Evolutionary conservation across 2,329 filamentous ascomycete species (phyloP), one percentile per base, ranked within the genome.

Genomic region (Fusarium nodosum): DNA sequence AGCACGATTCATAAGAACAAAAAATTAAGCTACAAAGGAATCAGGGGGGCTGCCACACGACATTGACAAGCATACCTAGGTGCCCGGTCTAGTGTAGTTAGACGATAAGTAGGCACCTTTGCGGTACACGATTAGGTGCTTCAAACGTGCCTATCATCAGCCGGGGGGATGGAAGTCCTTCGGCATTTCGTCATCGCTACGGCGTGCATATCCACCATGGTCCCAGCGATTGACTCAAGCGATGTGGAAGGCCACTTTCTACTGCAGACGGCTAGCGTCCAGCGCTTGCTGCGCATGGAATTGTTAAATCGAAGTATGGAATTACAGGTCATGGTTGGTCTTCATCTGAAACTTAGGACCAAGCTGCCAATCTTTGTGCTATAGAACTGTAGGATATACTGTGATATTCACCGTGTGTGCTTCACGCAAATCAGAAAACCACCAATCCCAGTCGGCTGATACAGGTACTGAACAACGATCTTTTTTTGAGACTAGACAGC

Each of bases 171-270:
- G 24, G 53, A 65, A 39, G 50, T 68, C 60, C 22, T 46, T 50
- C 30, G 52, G 48, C 41, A 66, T 69, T 69, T 69, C 66, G 66
- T 69, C 66, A 69, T 69, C 36, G 61, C 24, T 38, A 33, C 56
- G 51, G 51, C 34, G 22, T 24, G n/a, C 13, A 30, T 16, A 44
- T 45, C 60, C 60, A 62, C 57, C 28, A 47, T 48, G 18, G 42
- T 26, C 24, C n/a, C 48, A 60, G 38, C 18, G 56, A 44, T 63
- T 56, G 56, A 61, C 55, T 56, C 60, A 39, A 56, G 48, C 45
- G 20, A 39, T 12, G 24, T 44, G 24, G 18, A 12, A 41, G 34
- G 12, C 53, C 65, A 68, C 65, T 42, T 47, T 66, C 20, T 62
- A 52, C 62, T 34, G 15, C 30, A 64, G 34, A 22, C 30, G 41